Percentiles rank a stretch among this genome's conserved stretches.
These are phyloP conservation scores for Candida khao-thaluensis DNA, from an alignment of 805 yeast species.

Conservation along the genomic window DNA sequence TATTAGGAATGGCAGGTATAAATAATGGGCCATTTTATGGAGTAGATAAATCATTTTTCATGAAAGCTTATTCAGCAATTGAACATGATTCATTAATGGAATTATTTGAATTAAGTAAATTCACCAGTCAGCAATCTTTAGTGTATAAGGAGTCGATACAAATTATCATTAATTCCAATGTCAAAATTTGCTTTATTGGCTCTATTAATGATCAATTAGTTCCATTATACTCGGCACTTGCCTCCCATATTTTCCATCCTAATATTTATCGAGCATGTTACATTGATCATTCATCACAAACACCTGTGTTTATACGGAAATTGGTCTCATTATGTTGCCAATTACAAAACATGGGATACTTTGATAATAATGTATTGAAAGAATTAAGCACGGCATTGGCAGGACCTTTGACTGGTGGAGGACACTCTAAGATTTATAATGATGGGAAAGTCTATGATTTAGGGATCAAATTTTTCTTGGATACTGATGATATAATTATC, in stretches of 20 bases:
- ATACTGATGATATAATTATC: conserved; percentile 60
- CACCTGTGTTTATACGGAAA: conserved; percentile 76
- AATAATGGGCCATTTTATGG: conserved; percentile 94
- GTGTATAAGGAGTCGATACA: conserved; percentile 68
- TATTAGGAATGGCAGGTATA: conserved; percentile 94
- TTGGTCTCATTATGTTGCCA: conserved; percentile 72
- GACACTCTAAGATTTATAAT: conserved; percentile 87
- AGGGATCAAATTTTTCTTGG: conserved; percentile 72
- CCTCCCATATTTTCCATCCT: conserved; percentile 83
- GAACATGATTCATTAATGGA: conserved; percentile 87
- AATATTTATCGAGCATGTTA: conserved; percentile 86
- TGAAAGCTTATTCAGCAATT: conserved; percentile 85
- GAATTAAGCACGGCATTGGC: conserved; percentile 75
- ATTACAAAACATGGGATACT: conserved; percentile 70
- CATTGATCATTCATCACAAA: conserved; percentile 74
- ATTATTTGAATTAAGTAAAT: conserved; percentile 82
- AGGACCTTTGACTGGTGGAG: conserved; percentile 93
- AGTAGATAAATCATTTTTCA: conserved; percentile 75
- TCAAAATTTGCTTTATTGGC: conserved; percentile 79
- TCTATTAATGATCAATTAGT: conserved; percentile 92
- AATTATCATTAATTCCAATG: conserved; percentile 63
- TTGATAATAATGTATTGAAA: conserved; percentile 82
- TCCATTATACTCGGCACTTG: conserved; percentile 85
- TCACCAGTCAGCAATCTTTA: conserved; percentile 67
- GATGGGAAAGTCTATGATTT: conserved; percentile 81